These are phyloP conservation scores for Candida gigantensis DNA, from an alignment of 1,139 yeast genomes.

Conservation along the genomic window DNA sequence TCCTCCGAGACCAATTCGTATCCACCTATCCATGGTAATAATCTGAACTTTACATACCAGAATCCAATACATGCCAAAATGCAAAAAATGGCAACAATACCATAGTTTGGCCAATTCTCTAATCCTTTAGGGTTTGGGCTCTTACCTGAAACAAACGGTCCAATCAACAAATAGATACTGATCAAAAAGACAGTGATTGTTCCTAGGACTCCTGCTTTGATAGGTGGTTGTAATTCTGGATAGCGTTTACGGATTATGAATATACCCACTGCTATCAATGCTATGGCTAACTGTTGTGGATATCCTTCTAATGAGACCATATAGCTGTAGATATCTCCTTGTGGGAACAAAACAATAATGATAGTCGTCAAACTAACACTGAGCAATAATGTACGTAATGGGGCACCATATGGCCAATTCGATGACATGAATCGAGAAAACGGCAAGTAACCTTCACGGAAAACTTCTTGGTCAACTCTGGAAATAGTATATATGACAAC, in stretches of 20 bases:
- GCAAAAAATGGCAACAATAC: slow-evolving; percentile 39
- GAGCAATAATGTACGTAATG: slow-evolving; percentile 48
- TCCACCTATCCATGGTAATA: slow-evolving; percentile 44
- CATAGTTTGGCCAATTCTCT: slow-evolving; percentile 55
- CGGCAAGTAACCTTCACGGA: slow-evolving; percentile 64
- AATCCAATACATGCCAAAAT: slow-evolving; percentile 38
- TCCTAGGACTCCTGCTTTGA: slow-evolving; percentile 49
- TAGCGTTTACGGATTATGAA: slow-evolving; percentile 49
- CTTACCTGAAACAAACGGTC: slow-evolving; percentile 47
- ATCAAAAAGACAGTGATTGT: slow-evolving; percentile 41
- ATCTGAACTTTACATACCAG: slow-evolving; percentile 51
- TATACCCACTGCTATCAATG: slow-evolving; percentile 52
- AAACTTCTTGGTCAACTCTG: slow-evolving; percentile 63
- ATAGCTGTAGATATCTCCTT: slow-evolving; percentile 78
- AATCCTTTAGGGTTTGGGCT: slow-evolving; percentile 45
- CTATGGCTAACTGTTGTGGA: slow-evolving; percentile 56
- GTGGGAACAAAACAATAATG: slow-evolving; percentile 65
- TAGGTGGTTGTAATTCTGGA: slow-evolving; percentile 50
- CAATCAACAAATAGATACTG: slow-evolving; percentile 41
- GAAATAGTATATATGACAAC: slow-evolving; percentile 62
- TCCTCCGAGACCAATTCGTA: slow-evolving; percentile 45
- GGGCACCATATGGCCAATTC: slow-evolving; percentile 59
- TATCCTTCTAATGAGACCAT: slow-evolving; percentile 74
- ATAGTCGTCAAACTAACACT: slow-evolving; percentile 34
- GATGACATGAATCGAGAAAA: slow-evolving; percentile 53